Percentiles rank a stretch among this genome's conserved stretches.
phyloP scores from a whole-genome alignment of 78 protist species.

The Guillardia theta region DNA sequence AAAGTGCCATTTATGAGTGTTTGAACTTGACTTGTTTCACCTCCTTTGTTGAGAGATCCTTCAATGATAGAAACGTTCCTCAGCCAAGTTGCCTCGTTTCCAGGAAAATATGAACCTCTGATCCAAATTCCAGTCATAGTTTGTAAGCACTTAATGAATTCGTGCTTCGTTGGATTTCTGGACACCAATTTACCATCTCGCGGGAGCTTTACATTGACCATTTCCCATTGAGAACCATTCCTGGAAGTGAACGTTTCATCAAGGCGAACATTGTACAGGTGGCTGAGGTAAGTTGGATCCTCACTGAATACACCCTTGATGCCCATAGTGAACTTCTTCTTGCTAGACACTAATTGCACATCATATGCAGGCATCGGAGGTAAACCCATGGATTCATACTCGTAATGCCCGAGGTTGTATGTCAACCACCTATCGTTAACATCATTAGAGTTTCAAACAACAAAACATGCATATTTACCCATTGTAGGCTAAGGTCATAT shows the following conservation, averaged over 20 bases:
- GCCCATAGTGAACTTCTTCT: neutral
- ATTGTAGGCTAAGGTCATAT: neutral
- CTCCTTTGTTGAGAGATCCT: neutral
- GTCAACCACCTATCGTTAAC: too few relatives aligned
- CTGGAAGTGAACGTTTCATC: neutral
- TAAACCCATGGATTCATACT: neutral
- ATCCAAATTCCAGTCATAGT: neutral
- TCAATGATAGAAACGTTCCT: neutral
- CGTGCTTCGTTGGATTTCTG: neutral
- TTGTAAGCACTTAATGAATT: neutral
- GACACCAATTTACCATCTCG: neutral
- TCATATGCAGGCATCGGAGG: neutral
- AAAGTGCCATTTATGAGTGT: neutral
- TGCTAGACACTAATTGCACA: neutral
- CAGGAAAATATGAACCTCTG: neutral
- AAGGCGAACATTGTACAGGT: neutral
- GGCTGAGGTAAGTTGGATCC: neutral
- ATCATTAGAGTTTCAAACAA: too few relatives aligned
- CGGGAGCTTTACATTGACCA: neutral
- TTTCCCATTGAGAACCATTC: neutral
- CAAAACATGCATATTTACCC: too few relatives aligned
- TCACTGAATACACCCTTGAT: neutral
- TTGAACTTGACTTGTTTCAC: neutral
- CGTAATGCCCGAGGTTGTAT: neutral
- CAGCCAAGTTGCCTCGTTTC: neutral